Base-by-base conservation (phyloP, 805 yeast genomes). In the Wickerhamomyces alni region DNA sequence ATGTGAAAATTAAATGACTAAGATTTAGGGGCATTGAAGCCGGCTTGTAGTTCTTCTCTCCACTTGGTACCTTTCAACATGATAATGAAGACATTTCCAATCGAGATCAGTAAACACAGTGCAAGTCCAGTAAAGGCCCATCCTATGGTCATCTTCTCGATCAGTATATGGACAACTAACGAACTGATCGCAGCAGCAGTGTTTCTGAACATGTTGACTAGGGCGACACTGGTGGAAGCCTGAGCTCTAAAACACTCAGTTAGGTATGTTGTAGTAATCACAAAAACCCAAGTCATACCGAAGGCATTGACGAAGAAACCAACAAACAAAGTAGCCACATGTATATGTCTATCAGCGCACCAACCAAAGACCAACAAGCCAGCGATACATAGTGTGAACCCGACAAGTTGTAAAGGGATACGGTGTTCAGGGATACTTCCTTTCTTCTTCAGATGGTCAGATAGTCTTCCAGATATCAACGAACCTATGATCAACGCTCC, bases 121-220 rank as follows among this genome's bases (percentile, higher is more conserved):
- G 71, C 76, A n/a, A 73, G 50, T 0, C 76, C 77, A 0, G 77
- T 71, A 42, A 73, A 75, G 42, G 76, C 71, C 78, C 78, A 73
- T 0, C 77, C 77, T 40, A 59, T 60, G 0, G 78, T 78, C 71
- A 63, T 65, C 21, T 44, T 45, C 12, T 48, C 36, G 12, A 58
- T 54, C 13, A 67, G 38, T 6, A 44, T 61, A 13, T 67, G 61
- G 13, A 74, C 62, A 5, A 72, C 57, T 1, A 66, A 72, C 0
- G 80, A 69, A 24, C 77, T 69, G 0, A 74, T 60, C 2, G 78
- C 77, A 1, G 82, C 81, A 1, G 76, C 75, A 3, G 66, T 48
- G 44, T 75, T 75, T 49, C 82, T 63, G 50, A 73, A 66, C 38
- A 72, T 58, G 43, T 75, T 75, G 2, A 75, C 75, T 34, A 75